Base-by-base conservation (phyloP, 495 filamentous ascomycete genomes). In the Elaphomyces granulatus region DNA sequence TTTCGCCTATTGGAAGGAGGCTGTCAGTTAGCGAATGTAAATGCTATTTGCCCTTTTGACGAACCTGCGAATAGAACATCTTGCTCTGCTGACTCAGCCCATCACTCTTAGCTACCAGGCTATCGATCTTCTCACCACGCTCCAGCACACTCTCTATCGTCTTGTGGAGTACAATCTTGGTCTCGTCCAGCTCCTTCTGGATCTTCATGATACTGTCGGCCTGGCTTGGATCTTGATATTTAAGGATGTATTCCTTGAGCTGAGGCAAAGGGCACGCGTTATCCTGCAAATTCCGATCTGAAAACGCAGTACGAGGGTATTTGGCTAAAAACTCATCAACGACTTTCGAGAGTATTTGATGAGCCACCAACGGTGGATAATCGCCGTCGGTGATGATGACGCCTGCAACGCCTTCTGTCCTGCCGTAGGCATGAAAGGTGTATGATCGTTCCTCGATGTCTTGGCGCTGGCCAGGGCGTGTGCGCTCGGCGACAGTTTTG, bases 111-210 rank as follows among this genome's bases (percentile, higher is more conserved):
- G 74, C 74, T 30, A 94, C 85, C 47, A 94, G 60, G 46, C 78
- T 79, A 58, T 93, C 86, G 43, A 94, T 83, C 72, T 93, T 93
- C 71, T 90, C 84, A 20, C 63, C 64, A 37, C 87, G 70, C 64
- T 92, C 81, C 50, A 94, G 61, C 40, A 93, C 83, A 52, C 74
- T 78, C 62, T 90, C 82, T 49, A 93, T 88, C 12, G 41, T 43
- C 16, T 43, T 43, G 28, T 43, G 41, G 42, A 98, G 71, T 33
- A 93, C 78, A 54, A 94, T 90, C 76, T 95, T 98, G 41, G 92
- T 98, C 71, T 95, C 87, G 48, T 95, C 87, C 45, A 98, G 70
- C 63, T 98, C 87, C 63, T 83, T 80, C 64, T 96, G 92, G 49
- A 96, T 94, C 70, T 81, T 88, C 70, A 85, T 74, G 51, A 94